phyloP scores from a whole-genome alignment of 2,329 filamentous ascomycete species.

The Akanthomyces uredinophilus region DNA sequence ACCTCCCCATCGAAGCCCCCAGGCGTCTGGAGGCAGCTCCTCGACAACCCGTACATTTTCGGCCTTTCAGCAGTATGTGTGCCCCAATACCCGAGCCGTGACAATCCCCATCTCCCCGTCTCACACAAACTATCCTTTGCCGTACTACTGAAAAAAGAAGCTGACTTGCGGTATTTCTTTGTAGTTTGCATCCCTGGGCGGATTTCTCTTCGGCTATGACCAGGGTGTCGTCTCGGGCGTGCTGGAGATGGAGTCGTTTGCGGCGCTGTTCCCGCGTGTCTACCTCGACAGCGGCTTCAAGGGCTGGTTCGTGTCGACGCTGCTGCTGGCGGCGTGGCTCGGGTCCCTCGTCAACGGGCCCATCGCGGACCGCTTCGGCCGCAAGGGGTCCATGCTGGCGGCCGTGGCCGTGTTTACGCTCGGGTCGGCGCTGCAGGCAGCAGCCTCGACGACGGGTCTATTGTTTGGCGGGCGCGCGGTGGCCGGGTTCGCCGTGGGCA shows the following conservation, averaged over 20 bases:
- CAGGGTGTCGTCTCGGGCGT: constrained; percentile 45
- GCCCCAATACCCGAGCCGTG: not conserved
- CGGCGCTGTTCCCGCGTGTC: constrained; percentile 26
- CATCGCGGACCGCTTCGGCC: constrained; percentile 30
- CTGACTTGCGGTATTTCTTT: not conserved
- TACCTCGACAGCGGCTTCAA: constrained; percentile 42
- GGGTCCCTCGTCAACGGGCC: constrained; percentile 42
- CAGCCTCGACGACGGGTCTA: constrained; percentile 34
- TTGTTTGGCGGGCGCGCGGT: constrained; percentile 39
- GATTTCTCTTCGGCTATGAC: constrained; percentile 45
- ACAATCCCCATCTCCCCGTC: no score
- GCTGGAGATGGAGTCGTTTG: constrained; percentile 41
- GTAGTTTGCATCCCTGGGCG: constrained; percentile 31
- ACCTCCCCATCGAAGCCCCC: not conserved
- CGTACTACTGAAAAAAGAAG: not conserved
- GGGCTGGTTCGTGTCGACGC: constrained; percentile 48
- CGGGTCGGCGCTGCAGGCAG: constrained; percentile 40
- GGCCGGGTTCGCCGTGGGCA: constrained; percentile 40
- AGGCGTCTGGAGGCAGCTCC: constrained; percentile 23
- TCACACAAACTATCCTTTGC: no score
- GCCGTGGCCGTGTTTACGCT: constrained; percentile 34
- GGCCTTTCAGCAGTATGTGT: constrained; percentile 36
- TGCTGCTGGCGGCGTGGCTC: constrained; percentile 44
- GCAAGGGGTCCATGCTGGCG: constrained; percentile 32
- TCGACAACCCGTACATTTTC: constrained; percentile 39